A percentile compares a stretch with the other conserved stretches of the same genome.
phyloP scores from a whole-genome alignment of 139 green algal genomes.

The Volvox africanus region DNA sequence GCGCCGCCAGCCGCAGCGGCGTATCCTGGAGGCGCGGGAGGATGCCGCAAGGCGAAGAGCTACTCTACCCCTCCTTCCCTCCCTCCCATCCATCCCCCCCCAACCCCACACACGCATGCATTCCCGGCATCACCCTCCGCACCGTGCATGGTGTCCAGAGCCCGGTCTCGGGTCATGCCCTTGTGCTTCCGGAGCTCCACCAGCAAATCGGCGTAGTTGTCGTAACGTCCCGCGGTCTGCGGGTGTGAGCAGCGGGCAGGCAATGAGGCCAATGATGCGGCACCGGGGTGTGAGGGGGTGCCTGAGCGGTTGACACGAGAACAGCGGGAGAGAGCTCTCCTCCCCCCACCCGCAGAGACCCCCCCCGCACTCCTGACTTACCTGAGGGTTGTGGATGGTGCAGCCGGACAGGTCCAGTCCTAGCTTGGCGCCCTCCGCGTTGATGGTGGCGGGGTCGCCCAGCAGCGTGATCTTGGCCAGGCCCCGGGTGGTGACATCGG shows the following conservation, averaged over 20 bases:
- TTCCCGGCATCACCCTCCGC: background rate
- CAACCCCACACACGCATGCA: background rate
- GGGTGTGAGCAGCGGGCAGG: background rate
- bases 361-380: background rate
- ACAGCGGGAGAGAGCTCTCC: background rate
- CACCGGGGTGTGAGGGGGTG: background rate
- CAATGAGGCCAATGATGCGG: too few relatives aligned
- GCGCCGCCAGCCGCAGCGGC: too few relatives aligned
- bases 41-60: too few relatives aligned
- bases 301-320: too few relatives aligned
- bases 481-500: slow-evolving; percentile 69
- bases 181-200: slow-evolving; percentile 79
- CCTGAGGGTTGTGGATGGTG: slow-evolving; percentile 71
- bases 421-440: slow-evolving; percentile 65
- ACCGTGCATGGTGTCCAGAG: slow-evolving; percentile 72
- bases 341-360: background rate
- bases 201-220: slow-evolving; percentile 72
- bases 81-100: background rate
- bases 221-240: slow-evolving; percentile 62
- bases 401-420: slow-evolving; percentile 76
- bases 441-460: slow-evolving; percentile 62
- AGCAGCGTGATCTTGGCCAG: slow-evolving; percentile 85
- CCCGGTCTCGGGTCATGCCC: slow-evolving; percentile 78
- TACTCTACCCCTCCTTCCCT: background rate
- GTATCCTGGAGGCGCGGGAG: too few relatives aligned